Base-by-base conservation (phyloP, 164 flowering plant species). In the Protea cynaroides region DNA sequence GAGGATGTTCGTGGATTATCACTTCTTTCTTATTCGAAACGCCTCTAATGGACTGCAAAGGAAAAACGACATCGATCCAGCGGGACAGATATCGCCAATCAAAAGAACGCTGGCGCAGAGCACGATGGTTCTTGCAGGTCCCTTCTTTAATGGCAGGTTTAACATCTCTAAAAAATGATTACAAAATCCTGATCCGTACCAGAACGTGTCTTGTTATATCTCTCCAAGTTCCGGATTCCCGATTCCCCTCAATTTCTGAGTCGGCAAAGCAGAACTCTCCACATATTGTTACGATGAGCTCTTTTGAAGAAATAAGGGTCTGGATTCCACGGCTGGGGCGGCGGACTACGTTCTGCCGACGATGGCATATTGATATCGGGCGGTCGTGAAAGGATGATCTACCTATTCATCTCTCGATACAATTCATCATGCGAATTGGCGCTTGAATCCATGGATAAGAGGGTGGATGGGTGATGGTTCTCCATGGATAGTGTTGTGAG, bases 381-480 rank as follows among this genome's bases (percentile, higher is more conserved):
- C 1, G 98, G 98, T 3, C 82, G 77, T 9, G 82, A 71, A 59
- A 84, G 82, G 53, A 80, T 62, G 52, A 77, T 69, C 24, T 78
- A 83, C 25, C 86, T 78, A 72, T 72, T 86, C 86, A 86, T 77
- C 55, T 89, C 98, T 56, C 80, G 71, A 52, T 85, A 93, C 63
- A 81, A 67, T 46, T 90, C 96, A 0, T 86, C 92, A 49, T 90
- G 96, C 8, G 90, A 74, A 1, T 82, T 77, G 34, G 81, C 79
- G 64, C 96, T 83, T 9, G 96, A 86, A 75, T 92, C 98, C 98
- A 92, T 92, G 60, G 98, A 88, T 60, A 92, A 77, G 25, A 90
- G 84, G 3, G 96, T 92, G 17, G 92, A 90, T 3, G 92, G 91
- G 63, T 84, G 96, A 74, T 84, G 86, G 78, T 82, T 88, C 75